Percentiles rank a stretch among this genome's conserved stretches.
phyloP scores from a whole-genome alignment of 2,329 filamentous ascomycete species.

The Exophiala dermatitidis region DNA sequence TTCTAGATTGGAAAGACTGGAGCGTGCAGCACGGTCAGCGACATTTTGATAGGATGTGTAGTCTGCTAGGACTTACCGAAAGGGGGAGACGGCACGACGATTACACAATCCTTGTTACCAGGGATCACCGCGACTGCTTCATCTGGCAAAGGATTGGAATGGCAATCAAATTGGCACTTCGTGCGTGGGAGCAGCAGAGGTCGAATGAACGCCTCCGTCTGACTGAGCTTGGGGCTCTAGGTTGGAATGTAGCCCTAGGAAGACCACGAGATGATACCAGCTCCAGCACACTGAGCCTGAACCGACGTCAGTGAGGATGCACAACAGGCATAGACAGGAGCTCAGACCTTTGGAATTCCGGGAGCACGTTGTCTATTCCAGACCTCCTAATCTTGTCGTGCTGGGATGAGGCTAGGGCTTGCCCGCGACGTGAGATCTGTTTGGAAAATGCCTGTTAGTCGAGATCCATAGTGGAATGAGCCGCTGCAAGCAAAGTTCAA shows the following conservation, averaged over 20 bases:
- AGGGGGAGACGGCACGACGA: conserved; percentile 27
- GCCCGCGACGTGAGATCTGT: conserved; percentile 7
- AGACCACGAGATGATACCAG: conserved; percentile 17
- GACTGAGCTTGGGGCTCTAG: conserved; percentile 29
- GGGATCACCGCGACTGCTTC: conserved; percentile 35
- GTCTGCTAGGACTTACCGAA: conserved; percentile 15
- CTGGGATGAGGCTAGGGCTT: conserved; percentile 3
- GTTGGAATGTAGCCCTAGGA: conserved; percentile 31
- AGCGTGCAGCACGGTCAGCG: conserved; percentile 17
- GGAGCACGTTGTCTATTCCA: conserved; percentile 15
- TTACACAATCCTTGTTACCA: conserved; percentile 21
- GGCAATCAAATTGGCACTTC: conserved; percentile 30
- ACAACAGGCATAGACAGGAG: conserved; percentile 5
- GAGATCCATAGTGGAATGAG: neutral
- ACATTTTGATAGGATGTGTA: conserved; percentile 14
- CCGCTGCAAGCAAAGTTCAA: neutral
- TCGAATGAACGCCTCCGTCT: conserved; percentile 44
- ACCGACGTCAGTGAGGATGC: conserved; percentile 10
- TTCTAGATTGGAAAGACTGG: conserved; percentile 22
- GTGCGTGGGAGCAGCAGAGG: conserved; percentile 35
- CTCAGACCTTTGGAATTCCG: conserved; percentile 19
- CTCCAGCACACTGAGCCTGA: conserved; percentile 14
- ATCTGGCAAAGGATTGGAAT: conserved; percentile 41
- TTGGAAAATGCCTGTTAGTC: conserved; percentile 11
- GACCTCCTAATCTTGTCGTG: conserved; percentile 12